Base-by-base conservation (phyloP, 192 early-diverging fungal species). In the Coemansia sp. region DNA sequence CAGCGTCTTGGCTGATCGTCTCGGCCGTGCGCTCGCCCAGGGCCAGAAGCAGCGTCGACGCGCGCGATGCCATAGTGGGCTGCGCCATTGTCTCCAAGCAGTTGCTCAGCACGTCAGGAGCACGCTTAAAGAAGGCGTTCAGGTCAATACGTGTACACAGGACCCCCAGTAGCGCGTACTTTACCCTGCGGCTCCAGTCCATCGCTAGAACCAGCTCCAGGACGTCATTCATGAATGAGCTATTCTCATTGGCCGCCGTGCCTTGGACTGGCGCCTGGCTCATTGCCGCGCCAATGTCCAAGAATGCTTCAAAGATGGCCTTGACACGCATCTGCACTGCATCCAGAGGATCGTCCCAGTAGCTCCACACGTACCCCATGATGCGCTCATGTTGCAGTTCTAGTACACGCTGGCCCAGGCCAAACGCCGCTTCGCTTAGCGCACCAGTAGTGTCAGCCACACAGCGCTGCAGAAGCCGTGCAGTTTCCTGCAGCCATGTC, bases 261-360 rank as follows among this genome's bases (percentile, higher is more conserved):
- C 47, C 47, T 2, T 25, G 25, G 7, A 46, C 33, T 14, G 53
- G 38, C 6, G 51, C 51, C 44, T 49, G 49, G 41, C 50, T 57
- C 65, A 75, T 68, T 12, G 44, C 42, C 4, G 47, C 69, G 4
- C 85, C 59, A 14, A 90, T 79, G 28, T 81, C 83, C 22, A 93
- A 44, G 19, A 87, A 69, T 13, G 75, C 60, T 54, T 83, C 80
- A 38, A 93, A 85, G 25, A 91, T 85, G n/a, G 59, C 65, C 26
- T 66, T 71, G 18, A 81, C 75, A 48, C 86, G 88, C 45, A 82
- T 76, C 50, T 90, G 88, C 12, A 90, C 80, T 3, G 85, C 72
- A 33, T 94, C 89, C 6, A 89, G 62, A 5, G 87, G 88, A 56
- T 94, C 91, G 47, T 94, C 89, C 88, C 91, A 94, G 47, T 84